Evolutionary conservation across 1,284 basidiomycete genomes (phyloP).

Genomic region (Apiotrichum siamense): DNA sequence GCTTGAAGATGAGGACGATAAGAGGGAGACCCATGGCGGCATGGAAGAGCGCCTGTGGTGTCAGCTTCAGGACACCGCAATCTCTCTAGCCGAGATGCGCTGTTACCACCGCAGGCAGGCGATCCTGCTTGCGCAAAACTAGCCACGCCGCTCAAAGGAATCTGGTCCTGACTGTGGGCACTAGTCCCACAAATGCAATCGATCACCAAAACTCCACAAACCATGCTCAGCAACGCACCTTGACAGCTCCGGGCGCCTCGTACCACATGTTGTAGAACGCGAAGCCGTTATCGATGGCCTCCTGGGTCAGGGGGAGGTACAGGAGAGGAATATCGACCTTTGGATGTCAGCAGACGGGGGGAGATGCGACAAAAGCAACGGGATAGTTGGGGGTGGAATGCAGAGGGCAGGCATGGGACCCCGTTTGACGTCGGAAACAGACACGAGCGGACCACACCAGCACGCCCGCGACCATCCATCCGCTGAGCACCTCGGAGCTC

Average conservation of each 20-base stretch:
- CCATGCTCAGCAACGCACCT: conserved; percentile 52
- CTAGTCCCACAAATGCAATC: neutral
- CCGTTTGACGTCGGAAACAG: too few relatives aligned
- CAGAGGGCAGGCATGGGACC: too few relatives aligned
- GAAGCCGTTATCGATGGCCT: conserved; percentile 65
- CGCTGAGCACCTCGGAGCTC: too few relatives aligned
- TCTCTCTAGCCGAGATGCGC: too few relatives aligned
- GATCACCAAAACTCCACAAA: neutral
- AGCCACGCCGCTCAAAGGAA: too few relatives aligned
- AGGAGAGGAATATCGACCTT: conserved; percentile 77
- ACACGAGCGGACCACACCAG: too few relatives aligned
- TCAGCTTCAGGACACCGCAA: too few relatives aligned
- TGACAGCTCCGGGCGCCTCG: conserved; percentile 81
- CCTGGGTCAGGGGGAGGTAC: conserved; percentile 57
- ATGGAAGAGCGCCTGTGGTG: conserved; percentile 67
- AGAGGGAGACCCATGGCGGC: conserved; percentile 70
- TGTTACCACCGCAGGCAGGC: neutral
- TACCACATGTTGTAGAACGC: conserved; percentile 85
- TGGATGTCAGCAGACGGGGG: conserved; percentile 42
- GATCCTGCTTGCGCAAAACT: too few relatives aligned
- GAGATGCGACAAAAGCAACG: too few relatives aligned
- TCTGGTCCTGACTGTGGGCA: too few relatives aligned
- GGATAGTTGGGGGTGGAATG: too few relatives aligned
- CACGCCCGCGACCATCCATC: too few relatives aligned
- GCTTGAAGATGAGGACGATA: conserved; percentile 64